These are phyloP conservation scores for Rhizopus delemar DNA, from an alignment of 371 early-diverging fungal species.

Conservation along the genomic window DNA sequence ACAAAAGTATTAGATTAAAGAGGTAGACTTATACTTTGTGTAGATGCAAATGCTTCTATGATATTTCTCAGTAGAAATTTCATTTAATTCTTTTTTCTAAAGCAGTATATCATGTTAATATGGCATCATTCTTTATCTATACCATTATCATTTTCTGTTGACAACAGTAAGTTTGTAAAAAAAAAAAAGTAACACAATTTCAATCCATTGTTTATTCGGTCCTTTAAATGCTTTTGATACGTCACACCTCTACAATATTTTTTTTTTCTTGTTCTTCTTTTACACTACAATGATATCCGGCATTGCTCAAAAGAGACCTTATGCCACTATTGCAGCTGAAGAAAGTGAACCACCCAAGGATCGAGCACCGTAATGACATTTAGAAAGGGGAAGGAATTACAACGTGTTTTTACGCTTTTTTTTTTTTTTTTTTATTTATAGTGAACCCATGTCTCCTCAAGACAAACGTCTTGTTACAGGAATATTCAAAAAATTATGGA, in stretches of 20 bases:
- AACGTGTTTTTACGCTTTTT: background rate
- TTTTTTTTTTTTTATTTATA: background rate
- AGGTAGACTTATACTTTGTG: too few relatives aligned
- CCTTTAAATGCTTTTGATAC: too few relatives aligned
- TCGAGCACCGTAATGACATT: background rate
- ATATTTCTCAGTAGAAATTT: too few relatives aligned
- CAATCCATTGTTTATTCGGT: too few relatives aligned
- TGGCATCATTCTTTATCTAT: too few relatives aligned
- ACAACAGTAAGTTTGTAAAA: too few relatives aligned
- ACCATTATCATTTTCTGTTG: too few relatives aligned
- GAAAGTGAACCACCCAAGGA: background rate
- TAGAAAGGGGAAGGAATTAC: background rate
- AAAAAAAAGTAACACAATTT: too few relatives aligned
- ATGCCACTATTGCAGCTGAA: slow-evolving; percentile 19
- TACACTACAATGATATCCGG: slow-evolving; percentile 12
- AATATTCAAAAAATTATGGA: slow-evolving; percentile 61
- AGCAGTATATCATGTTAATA: too few relatives aligned
- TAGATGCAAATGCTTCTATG: too few relatives aligned
- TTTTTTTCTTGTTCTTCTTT: background rate
- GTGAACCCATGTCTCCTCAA: slow-evolving; percentile 13
- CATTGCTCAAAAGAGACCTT: slow-evolving; percentile 29
- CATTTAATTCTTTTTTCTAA: too few relatives aligned
- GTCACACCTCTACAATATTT: background rate
- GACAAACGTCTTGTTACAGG: slow-evolving; percentile 27
- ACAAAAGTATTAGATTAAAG: too few relatives aligned